These are phyloP conservation scores for Elasticomyces elasticus DNA, from an alignment of 495 filamentous ascomycete species.

Conservation along the genomic window DNA sequence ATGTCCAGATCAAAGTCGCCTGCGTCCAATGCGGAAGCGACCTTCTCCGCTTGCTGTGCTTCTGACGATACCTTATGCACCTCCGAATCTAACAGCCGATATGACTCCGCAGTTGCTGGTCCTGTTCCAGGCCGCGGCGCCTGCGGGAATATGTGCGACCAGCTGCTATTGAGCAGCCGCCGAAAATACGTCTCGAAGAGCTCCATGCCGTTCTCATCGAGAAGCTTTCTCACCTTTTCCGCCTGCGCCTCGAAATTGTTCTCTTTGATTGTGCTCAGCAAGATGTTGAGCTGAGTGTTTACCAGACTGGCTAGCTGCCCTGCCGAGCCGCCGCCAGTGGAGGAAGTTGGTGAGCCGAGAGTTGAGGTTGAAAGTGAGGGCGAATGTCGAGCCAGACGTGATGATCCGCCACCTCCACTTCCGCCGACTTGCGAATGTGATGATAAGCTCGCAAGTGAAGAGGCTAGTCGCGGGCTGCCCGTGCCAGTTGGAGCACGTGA, in stretches of 20 bases:
- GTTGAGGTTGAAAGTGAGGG: conserved; percentile 53
- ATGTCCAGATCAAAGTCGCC: conserved; percentile 85
- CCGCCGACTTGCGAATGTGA: conserved; percentile 41
- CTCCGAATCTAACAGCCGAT: conserved; percentile 69
- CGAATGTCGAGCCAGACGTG: conserved; percentile 52
- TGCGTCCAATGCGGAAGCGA: conserved; percentile 84
- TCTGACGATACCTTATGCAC: conserved; percentile 76
- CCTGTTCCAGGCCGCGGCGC: conserved; percentile 52
- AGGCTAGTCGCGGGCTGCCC: conserved; percentile 49
- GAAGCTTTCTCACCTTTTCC: conserved; percentile 82
- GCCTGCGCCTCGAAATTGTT: conserved; percentile 87
- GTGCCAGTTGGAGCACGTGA: conserved; percentile 53
- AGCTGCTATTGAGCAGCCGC: conserved; percentile 75
- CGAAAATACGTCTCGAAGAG: conserved; percentile 87
- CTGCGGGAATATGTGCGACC: conserved; percentile 68
- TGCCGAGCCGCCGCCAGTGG: conserved; percentile 30
- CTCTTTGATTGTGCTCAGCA: conserved; percentile 88
- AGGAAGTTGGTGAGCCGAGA: conserved; percentile 51
- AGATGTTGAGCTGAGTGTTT: conserved; percentile 85
- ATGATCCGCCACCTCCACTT: conserved; percentile 52
- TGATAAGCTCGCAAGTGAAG: conserved; percentile 48
- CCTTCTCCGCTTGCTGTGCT: conserved; percentile 70
- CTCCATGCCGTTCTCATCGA: conserved; percentile 95
- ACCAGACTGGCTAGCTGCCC: conserved; percentile 65
- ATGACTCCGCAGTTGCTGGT: conserved; percentile 60